phyloP scores from a whole-genome alignment of 139 green algal genomes.

The Coelastrella sp. region DNA sequence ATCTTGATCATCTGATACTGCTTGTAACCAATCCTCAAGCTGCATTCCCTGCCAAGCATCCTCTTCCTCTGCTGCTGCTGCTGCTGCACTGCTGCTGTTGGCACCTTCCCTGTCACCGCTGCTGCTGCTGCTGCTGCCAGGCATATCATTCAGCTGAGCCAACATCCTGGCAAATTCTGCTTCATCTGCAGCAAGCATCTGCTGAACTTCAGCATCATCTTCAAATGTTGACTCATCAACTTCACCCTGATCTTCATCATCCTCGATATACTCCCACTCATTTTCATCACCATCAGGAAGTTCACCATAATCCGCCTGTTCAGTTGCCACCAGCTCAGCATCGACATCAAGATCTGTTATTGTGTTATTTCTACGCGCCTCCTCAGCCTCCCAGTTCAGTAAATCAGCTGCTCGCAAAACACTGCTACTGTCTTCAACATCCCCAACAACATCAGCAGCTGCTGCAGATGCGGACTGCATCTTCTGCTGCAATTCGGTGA shows the following conservation, averaged over 20 bases:
- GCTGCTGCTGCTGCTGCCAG: not conserved
- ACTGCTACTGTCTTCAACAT: not conserved
- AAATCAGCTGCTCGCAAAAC: not conserved
- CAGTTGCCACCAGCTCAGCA: not conserved
- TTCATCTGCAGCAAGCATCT: slow-evolving; percentile 1
- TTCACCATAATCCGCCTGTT: slow-evolving; percentile 4
- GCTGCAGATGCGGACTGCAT: no score
- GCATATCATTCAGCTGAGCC: slow-evolving; percentile 4
- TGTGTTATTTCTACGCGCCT: not conserved
- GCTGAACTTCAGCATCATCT: slow-evolving; percentile 3
- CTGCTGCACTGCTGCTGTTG: slow-evolving; percentile 1
- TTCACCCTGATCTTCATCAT: slow-evolving; percentile 3
- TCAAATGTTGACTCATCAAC: slow-evolving; percentile 1
- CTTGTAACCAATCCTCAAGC: slow-evolving; percentile 19
- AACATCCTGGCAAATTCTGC: slow-evolving; percentile 22
- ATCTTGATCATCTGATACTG: no score
- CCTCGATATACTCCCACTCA: not conserved
- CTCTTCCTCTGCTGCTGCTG: not conserved
- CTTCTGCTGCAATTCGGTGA: not conserved
- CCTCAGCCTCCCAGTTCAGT: slow-evolving; percentile 7
- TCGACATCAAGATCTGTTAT: not conserved
- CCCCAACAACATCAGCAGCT: not conserved
- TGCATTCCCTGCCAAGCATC: not conserved
- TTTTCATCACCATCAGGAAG: slow-evolving; percentile 3
- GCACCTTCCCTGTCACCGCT: not conserved